A percentile compares a stretch with the other conserved stretches of the same genome.
Evolutionary conservation across 257 asterid genomes (phyloP).

Genomic region (Gentiana straminea): DNA sequence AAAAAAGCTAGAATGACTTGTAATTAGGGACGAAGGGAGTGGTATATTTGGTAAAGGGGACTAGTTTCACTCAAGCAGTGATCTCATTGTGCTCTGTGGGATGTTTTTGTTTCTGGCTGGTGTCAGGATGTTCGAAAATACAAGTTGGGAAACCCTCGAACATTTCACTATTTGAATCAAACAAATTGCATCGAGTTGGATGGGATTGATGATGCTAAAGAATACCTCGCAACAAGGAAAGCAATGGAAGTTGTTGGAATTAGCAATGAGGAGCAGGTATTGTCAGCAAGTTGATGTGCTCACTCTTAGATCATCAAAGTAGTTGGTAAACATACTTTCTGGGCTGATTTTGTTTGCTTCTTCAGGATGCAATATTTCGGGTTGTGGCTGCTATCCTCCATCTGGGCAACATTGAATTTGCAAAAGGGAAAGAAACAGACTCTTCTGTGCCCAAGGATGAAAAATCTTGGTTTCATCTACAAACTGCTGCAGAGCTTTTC

Average conservation of each 20-base stretch:
- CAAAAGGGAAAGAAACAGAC: conserved; percentile 80
- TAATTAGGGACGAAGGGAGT: too few species aligned
- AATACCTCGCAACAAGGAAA: conserved; percentile 72
- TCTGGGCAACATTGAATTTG: conserved; percentile 92
- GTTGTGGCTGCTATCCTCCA: conserved; percentile 96
- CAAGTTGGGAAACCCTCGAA: conserved; percentile 77
- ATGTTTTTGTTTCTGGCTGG: conserved; percentile 16
- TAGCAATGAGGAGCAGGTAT: conserved; percentile 82
- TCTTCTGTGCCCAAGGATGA: conserved; percentile 96
- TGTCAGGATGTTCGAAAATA: conserved; percentile 62
- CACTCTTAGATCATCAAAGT: background rate
- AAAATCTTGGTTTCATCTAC: conserved; percentile 81
- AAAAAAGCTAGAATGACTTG: too few species aligned
- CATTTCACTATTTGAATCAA: conserved; percentile 92
- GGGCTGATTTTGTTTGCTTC: conserved; percentile 10
- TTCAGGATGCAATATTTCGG: conserved; percentile 89
- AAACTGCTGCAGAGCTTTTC: conserved; percentile 86
- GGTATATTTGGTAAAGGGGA: background rate
- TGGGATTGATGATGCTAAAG: conserved; percentile 78
- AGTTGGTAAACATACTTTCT: conserved; percentile 1
- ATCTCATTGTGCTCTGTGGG: background rate
- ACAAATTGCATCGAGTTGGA: conserved; percentile 74
- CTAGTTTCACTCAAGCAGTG: background rate
- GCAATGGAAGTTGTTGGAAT: conserved; percentile 99
- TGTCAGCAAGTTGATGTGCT: conserved; percentile 2